Base-by-base conservation (phyloP, 371 early-diverging fungal species). In the Haplosporangium sp. region DNA sequence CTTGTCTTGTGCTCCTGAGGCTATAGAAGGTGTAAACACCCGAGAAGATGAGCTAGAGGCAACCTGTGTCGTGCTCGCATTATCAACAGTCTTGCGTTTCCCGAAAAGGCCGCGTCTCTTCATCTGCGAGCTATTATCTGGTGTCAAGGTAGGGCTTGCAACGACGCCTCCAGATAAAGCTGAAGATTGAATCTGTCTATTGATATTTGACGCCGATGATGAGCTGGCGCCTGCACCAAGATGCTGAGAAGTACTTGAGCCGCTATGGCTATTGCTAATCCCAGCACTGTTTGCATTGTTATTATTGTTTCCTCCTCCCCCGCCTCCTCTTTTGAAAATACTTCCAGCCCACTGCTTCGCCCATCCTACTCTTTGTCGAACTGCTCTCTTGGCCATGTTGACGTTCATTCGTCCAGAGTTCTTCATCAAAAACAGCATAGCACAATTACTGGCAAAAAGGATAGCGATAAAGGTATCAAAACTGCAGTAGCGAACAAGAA, bases 301-400 rank as follows among this genome's bases (percentile, higher is more conserved):
- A 56, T 13, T 5, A 39, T 10, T 45, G 40, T 44, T 58, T 47
- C 35, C 67, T 17, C 38, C 39, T 9, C 60, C 45, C 13, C 20
- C 45, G 3, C 61, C 69, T 53, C 69, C 72, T 58, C 74, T 59
- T 45, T 60, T 64, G 47, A 86, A 84, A 19, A 86, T 68, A 3
- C 85, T 69, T 42, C 88, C 88, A 6, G 85, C 86, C 88, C 88
- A 87, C 64, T 86, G 86, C 57, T 85, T 85, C 0, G 86, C 86
- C 85, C 86, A 87, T 9, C 83, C 84, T 17, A 86, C 84, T 38
- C 87, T 83, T 61, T 87, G 85, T 37, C 86, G 82, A 10, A 86
- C 86, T 9, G 86, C 83, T 60, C 86, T 70, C 71, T 88, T 88
- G 53, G 88, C 86, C 84, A 88, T 83, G 42, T 81, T 85, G 11